Base-by-base conservation (phyloP, 768 basidiomycete species). In the Leccinum imitatum region DNA sequence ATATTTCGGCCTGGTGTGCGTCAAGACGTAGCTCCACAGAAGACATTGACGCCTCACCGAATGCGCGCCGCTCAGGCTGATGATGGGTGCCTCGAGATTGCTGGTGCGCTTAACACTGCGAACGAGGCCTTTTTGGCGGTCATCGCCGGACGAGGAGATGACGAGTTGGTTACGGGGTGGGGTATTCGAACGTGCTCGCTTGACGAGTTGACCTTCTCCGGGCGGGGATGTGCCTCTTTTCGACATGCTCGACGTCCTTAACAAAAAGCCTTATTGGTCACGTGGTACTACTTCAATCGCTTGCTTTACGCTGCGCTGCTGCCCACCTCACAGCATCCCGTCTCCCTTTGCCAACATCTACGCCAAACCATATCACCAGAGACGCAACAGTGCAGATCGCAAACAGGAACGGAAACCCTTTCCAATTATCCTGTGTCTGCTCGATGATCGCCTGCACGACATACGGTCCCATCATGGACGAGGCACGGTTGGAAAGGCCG, bases 101-200 rank as follows among this genome's bases (percentile, higher is more conserved):
- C 91, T 94, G n/a, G 97, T 99, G 50, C 97, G 82, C 72, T 92
- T 90, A 27, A 98, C 84, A 23, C 84, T 89, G 63, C 95, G 82
- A 62, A 96, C 81, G 55, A 95, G 84, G 21, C 87, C 91, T 70
- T 91, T 91, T 73, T 82, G 84, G 54, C 85, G 80, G 61, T 89
- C 87, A 69, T 92, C 86, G 57, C 83, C 82, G 1, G 84, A 81
- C 2, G 88, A 87, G 0, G 92, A 93, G 39, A 93, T 92, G 41
- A 82, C 82, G 53, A 94, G 84, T 67, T 93, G 89, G 65, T 81
- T 89, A 74, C 83, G 57, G 72, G 83, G 57, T 71, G 83, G 65
- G 67, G 83, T 67, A 3, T 3, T 72, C 55, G 84, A 70, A 73
- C 87, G 72, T 11, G 78, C 76, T 35, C 87, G 79, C 75, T 91